Evolutionary conservation across 2,329 filamentous ascomycete species (phyloP), one percentile per base, ranked within the genome.

Genomic region (Talaromyces sp.): DNA sequence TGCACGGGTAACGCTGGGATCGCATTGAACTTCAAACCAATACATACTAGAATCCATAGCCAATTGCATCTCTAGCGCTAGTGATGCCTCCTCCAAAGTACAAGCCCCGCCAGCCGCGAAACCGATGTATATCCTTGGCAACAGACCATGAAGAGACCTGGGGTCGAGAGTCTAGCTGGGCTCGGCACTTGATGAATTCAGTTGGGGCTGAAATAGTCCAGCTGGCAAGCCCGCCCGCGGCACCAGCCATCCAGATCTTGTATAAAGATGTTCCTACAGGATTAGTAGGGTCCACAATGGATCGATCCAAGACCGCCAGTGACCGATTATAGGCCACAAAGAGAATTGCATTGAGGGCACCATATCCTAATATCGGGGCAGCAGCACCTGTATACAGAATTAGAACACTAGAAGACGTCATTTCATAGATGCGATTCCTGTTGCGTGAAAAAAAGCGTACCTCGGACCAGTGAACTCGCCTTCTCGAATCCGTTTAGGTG

Each of bases 261-360:
- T 79, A 80, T 3, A 91, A 79, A 52, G 79, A 82, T 33, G 71
- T 67, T n/a, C 69, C 70, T 27, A 63, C 65, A 9, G 74, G 74
- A 42, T 75, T 73, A 19, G 74, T 76, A 6, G 79, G 75, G 27
- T 78, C 74, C 14, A 67, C 65, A 10, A 77, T 64, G 5, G 72
- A 69, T 20, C 58, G 72, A 49, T 73, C 71, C 22, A 97, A 76
- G 14, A 85, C 71, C 19, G 79, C 77, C 64, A 93, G 83, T n/a
- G 86, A 87, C 52, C 90, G 88, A 70, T 96, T 96, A 77, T 97
- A 97, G 1, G 89, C 87, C 62, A 93, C 85, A 74, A 96, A 97
- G 17, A 97, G 85, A 14, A 97, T 77, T 35, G 91, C 91, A 69
- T 97, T 97, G 55, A 97, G 82, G 17, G 90, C 91, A 57, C 93